Evolutionary conservation across 192 early-diverging fungal species (phyloP).

Genomic region (Umbelopsis vinacea): DNA sequence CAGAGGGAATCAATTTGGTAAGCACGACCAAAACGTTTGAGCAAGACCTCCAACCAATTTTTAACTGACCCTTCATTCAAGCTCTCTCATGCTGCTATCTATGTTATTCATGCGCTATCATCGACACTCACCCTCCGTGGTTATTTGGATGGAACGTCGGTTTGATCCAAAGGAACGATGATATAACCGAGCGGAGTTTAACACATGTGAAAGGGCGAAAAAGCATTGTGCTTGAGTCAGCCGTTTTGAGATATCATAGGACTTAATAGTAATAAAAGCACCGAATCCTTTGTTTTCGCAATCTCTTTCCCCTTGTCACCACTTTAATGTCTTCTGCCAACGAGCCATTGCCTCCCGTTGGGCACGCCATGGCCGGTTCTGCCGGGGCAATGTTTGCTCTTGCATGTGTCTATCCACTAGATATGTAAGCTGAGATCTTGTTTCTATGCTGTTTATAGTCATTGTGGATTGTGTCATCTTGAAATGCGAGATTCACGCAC

Average conservation of each 20-base stretch:
- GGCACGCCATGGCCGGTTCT: conserved; percentile 91
- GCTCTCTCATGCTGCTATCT: conserved; percentile 13
- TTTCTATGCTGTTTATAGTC: neutral
- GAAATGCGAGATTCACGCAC: no score
- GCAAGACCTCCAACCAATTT: neutral
- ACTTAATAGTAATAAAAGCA: neutral
- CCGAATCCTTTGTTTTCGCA: conserved; percentile 20
- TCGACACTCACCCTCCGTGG: neutral
- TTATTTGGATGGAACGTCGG: neutral
- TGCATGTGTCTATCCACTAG: conserved; percentile 91
- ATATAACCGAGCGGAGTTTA: conserved; percentile 4
- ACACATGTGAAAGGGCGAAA: conserved; percentile 18
- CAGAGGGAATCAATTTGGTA: conserved; percentile 47
- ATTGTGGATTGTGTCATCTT: no score
- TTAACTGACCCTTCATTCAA: neutral
- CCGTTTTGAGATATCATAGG: conserved; percentile 19
- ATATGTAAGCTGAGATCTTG: conserved; percentile 75
- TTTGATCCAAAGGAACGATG: neutral
- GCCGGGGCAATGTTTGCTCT: conserved; percentile 92
- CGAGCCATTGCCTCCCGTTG: conserved; percentile 74
- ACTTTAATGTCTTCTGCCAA: conserved; percentile 22
- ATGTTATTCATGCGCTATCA: conserved; percentile 1
- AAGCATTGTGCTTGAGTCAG: conserved; percentile 21
- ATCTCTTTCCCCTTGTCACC: neutral
- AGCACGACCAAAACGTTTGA: neutral